Evolutionary conservation across 768 basidiomycete species (phyloP), one percentile per base, ranked within the genome.

Genomic region (Boletales sp.): DNA sequence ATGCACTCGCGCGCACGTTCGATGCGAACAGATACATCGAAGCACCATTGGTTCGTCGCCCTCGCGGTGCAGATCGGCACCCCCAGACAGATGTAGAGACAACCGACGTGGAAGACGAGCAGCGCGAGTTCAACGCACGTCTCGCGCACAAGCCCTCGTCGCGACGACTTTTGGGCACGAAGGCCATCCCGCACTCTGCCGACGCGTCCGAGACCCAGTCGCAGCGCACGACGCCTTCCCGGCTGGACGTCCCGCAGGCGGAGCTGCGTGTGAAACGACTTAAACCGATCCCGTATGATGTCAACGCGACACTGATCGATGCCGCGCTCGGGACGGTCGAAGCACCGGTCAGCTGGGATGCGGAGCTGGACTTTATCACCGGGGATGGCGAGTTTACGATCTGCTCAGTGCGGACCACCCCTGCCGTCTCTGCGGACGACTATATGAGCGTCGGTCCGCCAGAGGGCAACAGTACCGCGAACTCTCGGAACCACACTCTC

Each of bases 1-100:
- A 60, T 29, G 65, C 63, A 30, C 43, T 66, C 14, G 37, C 56
- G 34, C 58, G 37, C 14, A 63, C 65, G 21, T 66, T 67, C 24
- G 18, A 57, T n/a, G 65, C 65, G 3, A 67, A 67, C 42, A 59
- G 19, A 29, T 24, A 62, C 10, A 14, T n/a, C 6, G 54, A 60
- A 1, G 18, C 7, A 0, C 14, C 15, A 8, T 4, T 14, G 24
- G 4, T 37, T 3, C 46, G n/a, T 50, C 46, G 4, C 11, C 15
- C 47, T 12, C 51, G 32, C 35, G 31, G 14, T 9, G 36, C 31
- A 8, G 40, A 24, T 18, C 36, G 13, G 10, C 36, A 32, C 9
- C 41, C 47, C 14, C 36, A 47, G 17, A 64, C 54, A 13, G 63
- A 63, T 9, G 46, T n/a, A 0, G 64, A 61, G 37, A 54, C 54